Evolutionary conservation across 352 stramenopile species (phyloP).

Genomic region (Peronospora destructor): DNA sequence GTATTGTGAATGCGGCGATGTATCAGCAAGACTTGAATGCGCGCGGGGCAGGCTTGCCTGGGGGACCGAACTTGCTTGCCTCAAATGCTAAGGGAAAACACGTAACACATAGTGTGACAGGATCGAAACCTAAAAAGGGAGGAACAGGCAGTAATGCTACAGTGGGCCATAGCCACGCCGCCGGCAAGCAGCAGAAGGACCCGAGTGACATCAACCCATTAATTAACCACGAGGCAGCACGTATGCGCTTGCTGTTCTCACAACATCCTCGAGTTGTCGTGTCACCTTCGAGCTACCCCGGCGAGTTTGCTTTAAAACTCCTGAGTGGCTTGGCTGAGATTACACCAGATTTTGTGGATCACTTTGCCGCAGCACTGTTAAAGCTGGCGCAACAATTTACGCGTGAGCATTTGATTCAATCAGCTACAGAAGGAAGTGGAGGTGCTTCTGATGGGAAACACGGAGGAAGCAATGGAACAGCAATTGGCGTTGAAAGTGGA

Average conservation of each 20-base stretch:
- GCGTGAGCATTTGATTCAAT: slow-evolving; percentile 75
- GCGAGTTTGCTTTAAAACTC: slow-evolving; percentile 65
- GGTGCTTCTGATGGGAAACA: slow-evolving; percentile 21
- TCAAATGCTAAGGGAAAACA: slow-evolving; percentile 42
- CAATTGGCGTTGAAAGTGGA: slow-evolving; percentile 31
- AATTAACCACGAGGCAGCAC: slow-evolving; percentile 51
- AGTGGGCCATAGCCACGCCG: slow-evolving; percentile 7
- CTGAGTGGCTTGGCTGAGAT: slow-evolving; percentile 50
- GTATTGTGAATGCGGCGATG: slow-evolving; percentile 55
- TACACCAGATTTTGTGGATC: slow-evolving; percentile 66
- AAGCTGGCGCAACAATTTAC: slow-evolving; percentile 83
- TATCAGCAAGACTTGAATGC: slow-evolving; percentile 49
- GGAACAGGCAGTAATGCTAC: slow-evolving; percentile 8
- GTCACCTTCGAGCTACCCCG: slow-evolving; percentile 48
- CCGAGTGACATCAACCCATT: slow-evolving; percentile 33
- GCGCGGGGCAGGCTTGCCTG: slow-evolving; percentile 6
- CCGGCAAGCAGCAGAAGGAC: slow-evolving; percentile 39
- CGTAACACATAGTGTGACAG: slow-evolving; percentile 18
- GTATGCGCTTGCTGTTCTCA: slow-evolving; percentile 45
- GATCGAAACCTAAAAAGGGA: slow-evolving; percentile 25
- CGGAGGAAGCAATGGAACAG: slow-evolving; percentile 23
- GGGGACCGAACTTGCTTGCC: slow-evolving; percentile 5
- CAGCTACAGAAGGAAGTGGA: slow-evolving; percentile 14
- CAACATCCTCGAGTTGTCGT: slow-evolving; percentile 36
- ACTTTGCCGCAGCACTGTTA: slow-evolving; percentile 68